Evolutionary conservation across 805 yeast genomes (phyloP), one percentile per base, ranked within the genome.

Genomic region (Suhomyces canberraensis): DNA sequence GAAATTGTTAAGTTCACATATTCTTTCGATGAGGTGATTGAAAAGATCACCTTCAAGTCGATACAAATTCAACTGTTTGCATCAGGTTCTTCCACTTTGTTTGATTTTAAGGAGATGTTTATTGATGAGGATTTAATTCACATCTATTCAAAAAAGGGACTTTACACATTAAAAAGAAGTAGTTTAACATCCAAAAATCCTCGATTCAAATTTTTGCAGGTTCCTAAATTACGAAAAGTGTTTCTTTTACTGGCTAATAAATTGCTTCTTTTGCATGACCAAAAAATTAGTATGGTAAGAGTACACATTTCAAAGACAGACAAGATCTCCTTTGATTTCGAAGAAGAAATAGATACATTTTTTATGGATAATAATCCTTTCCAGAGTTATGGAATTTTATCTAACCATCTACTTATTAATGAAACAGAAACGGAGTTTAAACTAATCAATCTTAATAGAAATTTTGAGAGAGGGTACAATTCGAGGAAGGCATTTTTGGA

Each of bases 381-480:
- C 25, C 38, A 35, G 29, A 15, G 19, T 2, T 35, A 24, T 18
- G 21, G 13, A 14, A 11, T 25, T 13, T 8, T 15, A 4, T 29
- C 24, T 8, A 36, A 40, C 18, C 37, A 38, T 15, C 31, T 48
- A 11, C 5, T 46, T n/a, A 37, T 48, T 19, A 44, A 48, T 17
- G 50, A 48, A 19, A 19, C 41, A 5, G 32, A 27, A 5, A 25
- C 25, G 7, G 32, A 16, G 11, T 32, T 41, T 27, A 37, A 32
- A 20, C 21, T 43, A 3, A 28, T 43, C 14, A 39, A 41, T 11
- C 20, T 35, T n/a, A 35, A 31, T 5, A 20, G 33, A 16, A 19
- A 19, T 19, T 31, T 21, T 15, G 33, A 31, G 11, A 31, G 14
- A 8, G 14, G 5, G 9, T 9, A 8, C 14, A 24, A 24, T n/a